Base-by-base conservation (phyloP, 306 rosid species). In the Pueraria montana region DNA sequence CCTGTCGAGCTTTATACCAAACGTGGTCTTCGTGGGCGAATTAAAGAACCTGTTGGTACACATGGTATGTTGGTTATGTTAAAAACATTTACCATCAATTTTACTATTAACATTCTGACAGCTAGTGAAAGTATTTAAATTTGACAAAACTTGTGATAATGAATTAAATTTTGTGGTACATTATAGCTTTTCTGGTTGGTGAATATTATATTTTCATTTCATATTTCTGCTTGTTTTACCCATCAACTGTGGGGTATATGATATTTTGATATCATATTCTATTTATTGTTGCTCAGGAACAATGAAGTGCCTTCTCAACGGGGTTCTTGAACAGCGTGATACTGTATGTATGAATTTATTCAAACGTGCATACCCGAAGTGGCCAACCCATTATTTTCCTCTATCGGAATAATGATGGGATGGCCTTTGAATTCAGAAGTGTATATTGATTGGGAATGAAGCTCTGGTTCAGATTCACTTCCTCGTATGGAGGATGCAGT, bases 41-140 rank as follows among this genome's bases (percentile, higher is more conserved):
- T 94, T 42, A 96, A 94, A 88, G 99, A 96, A 82, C 94, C 99
- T 56, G 92, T 96, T 12, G 99, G 99, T 77, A 96, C 98, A 82
- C 99, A 96, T 79, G 99, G 98, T 96, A 87, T 66, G 92, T 71
- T 74, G n/a, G 87, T 92, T 89, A 79, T 59, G 88, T 72, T 72
- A 8, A 62, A 83, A 70, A 48, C 23, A 68, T 71, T 55, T 26
- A 24, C 21, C 55, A 4, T 79, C 50, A 24, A 72, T 83, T 43
- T 49, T 79, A 42, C 12, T 13, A 63, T 62, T 26, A 23, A 74
- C 58, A 58, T 68, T 76, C 43, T 62, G 63, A 43, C 46, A 42
- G 72, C 50, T 59, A 38, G 32, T 77, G n/a, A n/a, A n/a, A n/a
- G 8, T 8, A 67, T 26, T 16, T 52, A 27, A 76, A 43, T 75